These are phyloP conservation scores for Suillus subalutaceus DNA, from an alignment of 768 basidiomycete species.

Conservation along the genomic window DNA sequence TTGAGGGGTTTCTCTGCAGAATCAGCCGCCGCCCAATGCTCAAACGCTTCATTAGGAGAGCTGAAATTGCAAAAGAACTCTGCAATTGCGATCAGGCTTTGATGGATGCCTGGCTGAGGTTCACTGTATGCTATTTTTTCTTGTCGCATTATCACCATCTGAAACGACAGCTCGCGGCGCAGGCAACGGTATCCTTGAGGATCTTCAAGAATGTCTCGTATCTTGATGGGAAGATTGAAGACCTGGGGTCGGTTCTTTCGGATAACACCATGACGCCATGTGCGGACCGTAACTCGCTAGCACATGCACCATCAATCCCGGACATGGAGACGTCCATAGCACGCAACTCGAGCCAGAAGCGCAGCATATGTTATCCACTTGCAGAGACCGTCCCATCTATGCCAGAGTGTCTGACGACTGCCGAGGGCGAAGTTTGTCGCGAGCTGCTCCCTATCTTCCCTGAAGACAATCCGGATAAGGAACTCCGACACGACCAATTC, in stretches of 20 bases:
- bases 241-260: neutral
- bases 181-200: neutral
- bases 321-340: neutral
- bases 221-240: neutral
- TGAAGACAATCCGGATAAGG: neutral
- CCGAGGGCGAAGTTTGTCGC: neutral
- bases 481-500: conserved; percentile 1
- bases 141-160: neutral
- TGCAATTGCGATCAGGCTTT: conserved; percentile 53
- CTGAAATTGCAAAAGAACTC: conserved; percentile 63
- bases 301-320: neutral
- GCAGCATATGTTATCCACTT: neutral
- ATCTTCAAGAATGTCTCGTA: neutral
- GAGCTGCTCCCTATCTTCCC: neutral
- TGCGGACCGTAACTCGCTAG: neutral
- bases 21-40: conserved; percentile 73
- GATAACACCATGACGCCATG: neutral
- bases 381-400: neutral
- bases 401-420: conserved; percentile 1
- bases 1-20: conserved; percentile 53
- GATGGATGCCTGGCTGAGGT: conserved; percentile 40
- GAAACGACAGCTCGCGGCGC: neutral
- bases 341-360: neutral
- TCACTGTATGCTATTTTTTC: neutral
- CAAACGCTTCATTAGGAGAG: conserved; percentile 75